Conservation (phyloP, 169 alveolate species). For the Cyclospora cayetanensis region DNA sequence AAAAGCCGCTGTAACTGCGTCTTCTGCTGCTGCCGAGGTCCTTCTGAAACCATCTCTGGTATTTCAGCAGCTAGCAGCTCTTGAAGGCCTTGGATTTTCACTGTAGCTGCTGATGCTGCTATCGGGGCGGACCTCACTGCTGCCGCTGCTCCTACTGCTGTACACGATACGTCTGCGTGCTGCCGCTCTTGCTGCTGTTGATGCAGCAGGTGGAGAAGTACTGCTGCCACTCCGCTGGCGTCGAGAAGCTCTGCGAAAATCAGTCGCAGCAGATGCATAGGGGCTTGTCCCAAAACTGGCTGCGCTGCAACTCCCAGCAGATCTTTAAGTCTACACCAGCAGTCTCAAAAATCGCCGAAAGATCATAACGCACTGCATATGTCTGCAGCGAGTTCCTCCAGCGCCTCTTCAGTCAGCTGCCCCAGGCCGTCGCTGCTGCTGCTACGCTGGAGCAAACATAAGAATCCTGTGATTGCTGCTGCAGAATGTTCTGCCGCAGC, state of each 20-base stretch:
- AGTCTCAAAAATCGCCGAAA: neutral
- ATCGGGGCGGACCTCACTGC: neutral
- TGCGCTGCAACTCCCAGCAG: neutral
- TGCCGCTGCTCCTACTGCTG: slow-evolving; percentile 1
- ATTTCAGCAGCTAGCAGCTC: neutral
- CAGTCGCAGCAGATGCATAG: neutral
- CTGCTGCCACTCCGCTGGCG: slow-evolving; percentile 20
- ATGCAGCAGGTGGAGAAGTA: slow-evolving; percentile 13
- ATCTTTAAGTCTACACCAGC: neutral
- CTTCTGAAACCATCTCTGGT: slow-evolving; percentile 32
- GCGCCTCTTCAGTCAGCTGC: slow-evolving; percentile 39
- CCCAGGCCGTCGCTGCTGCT: slow-evolving; percentile 8
- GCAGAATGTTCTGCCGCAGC: slow-evolving; percentile 50
- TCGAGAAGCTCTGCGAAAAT: slow-evolving; percentile 4
- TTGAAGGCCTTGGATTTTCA: neutral
- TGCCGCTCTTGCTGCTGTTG: slow-evolving; percentile 8
- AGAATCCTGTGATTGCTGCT: slow-evolving; percentile 5
- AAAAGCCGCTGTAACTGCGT: neutral
- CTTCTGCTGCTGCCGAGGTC: slow-evolving; percentile 5
- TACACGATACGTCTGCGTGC: neutral
- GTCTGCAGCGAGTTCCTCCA: slow-evolving; percentile 7
- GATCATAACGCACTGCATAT: slow-evolving; percentile 3
- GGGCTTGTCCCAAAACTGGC: neutral
- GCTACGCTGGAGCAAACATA: slow-evolving; percentile 20
- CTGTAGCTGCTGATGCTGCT: neutral